These are phyloP conservation scores for Apophysomyces variabilis DNA, from an alignment of 371 early-diverging fungal species.

Conservation along the genomic window DNA sequence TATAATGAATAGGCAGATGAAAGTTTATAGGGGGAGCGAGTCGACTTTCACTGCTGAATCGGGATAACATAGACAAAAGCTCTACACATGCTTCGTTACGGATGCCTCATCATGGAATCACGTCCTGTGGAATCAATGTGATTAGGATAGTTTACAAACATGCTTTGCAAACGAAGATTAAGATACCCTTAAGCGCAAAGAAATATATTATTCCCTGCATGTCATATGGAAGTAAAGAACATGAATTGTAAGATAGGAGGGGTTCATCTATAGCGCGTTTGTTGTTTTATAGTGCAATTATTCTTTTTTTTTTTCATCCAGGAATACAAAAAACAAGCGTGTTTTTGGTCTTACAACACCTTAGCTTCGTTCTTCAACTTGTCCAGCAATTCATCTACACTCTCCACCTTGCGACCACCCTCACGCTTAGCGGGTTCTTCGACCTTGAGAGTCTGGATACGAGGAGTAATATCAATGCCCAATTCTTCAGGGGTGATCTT, in stretches of 20 bases:
- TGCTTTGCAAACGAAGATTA: too few relatives aligned
- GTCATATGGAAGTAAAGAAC: background rate
- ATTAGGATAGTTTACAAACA: too few relatives aligned
- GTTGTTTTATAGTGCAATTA: slow-evolving; percentile 3
- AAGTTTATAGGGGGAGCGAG: too few relatives aligned
- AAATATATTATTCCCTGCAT: too few relatives aligned
- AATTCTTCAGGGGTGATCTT: slow-evolving; percentile 83
- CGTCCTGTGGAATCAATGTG: too few relatives aligned
- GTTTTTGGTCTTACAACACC: slow-evolving; percentile 41
- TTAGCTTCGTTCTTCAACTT: slow-evolving; percentile 81
- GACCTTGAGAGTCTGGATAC: slow-evolving; percentile 86
- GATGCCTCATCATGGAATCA: too few relatives aligned
- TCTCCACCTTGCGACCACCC: slow-evolving; percentile 92
- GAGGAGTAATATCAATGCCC: slow-evolving; percentile 84
- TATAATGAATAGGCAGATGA: too few relatives aligned
- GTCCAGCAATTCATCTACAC: slow-evolving; percentile 91
- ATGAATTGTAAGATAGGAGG: background rate
- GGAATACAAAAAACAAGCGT: background rate
- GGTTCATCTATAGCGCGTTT: background rate
- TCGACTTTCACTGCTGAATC: too few relatives aligned
- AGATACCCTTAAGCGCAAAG: too few relatives aligned
- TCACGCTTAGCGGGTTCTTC: slow-evolving; percentile 94
- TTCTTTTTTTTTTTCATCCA: background rate
- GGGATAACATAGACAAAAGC: too few relatives aligned
- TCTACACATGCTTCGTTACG: too few relatives aligned